Conservation (phyloP, 2,329 filamentous ascomycete genomes). For the Orbilia brochopaga region DNA sequence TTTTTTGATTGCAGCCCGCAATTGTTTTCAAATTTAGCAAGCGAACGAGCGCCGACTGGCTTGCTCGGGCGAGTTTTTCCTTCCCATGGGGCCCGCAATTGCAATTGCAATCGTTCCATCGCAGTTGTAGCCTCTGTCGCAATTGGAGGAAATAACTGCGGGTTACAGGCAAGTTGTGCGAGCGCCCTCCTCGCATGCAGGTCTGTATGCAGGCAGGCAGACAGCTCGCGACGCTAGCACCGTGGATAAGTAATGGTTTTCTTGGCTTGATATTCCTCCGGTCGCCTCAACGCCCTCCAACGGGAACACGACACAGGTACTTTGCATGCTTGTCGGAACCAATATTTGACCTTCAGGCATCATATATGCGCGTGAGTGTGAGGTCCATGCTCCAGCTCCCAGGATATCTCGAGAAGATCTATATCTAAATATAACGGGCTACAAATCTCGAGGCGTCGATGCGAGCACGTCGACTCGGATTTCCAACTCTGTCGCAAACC, state of each 20-base stretch:
- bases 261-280: too few species aligned
- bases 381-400: too few species aligned
- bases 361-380: too few species aligned
- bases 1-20: conserved; percentile 10
- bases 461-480: not conserved
- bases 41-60: not conserved
- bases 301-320: too few species aligned
- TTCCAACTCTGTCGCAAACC: not conserved
- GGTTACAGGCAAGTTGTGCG: too few species aligned
- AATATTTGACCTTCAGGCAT: too few species aligned
- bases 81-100: not conserved
- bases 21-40: not conserved
- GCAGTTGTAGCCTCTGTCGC: not conserved
- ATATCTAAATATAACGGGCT: not conserved
- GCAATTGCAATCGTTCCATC: conserved; percentile 7
- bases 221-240: not conserved
- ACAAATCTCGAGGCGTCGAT: not conserved
- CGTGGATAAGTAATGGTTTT: not conserved
- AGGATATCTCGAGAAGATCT: not conserved
- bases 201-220: not conserved
- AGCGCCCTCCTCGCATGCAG: not conserved
- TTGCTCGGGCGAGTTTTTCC: not conserved
- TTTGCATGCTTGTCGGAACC: too few species aligned
- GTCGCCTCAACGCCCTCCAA: not conserved
- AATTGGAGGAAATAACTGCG: too few species aligned